A percentile compares a stretch with the other conserved stretches of the same genome.
Conservation (phyloP, 1,284 basidiomycete genomes). For the Rhodotorula sp. region DNA sequence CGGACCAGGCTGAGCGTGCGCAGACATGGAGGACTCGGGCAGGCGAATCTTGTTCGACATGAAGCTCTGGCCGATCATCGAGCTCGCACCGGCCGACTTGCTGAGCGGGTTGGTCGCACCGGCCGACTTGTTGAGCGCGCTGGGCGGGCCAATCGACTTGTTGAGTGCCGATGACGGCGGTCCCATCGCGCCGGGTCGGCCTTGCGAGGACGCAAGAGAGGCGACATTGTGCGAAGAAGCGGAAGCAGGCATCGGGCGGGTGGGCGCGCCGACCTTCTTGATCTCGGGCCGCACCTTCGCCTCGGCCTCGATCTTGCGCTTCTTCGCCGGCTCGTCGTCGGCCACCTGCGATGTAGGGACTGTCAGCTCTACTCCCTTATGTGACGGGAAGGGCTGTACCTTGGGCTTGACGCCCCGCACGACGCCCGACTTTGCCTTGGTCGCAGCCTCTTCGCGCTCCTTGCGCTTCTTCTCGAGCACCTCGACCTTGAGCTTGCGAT, state of each 20-base stretch:
- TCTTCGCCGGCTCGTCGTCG: conserved; percentile 51
- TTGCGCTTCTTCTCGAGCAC: conserved; percentile 50
- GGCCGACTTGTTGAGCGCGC: conserved; percentile 23
- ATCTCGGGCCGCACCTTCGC: conserved; percentile 21
- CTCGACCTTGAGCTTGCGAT: conserved; percentile 51
- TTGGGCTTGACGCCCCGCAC: conserved; percentile 16
- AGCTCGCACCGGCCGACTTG: conserved; percentile 29
- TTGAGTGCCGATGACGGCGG: conserved; percentile 13
- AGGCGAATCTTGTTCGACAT: conserved; percentile 35
- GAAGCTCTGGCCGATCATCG: conserved; percentile 40
- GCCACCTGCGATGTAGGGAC: conserved; percentile 3
- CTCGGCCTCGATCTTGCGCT: conserved; percentile 51
- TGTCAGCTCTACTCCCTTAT: not conserved
- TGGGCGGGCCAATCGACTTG: conserved; percentile 15
- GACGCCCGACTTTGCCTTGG: conserved; percentile 24
- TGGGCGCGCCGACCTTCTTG: conserved; percentile 26
- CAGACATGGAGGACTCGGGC: not conserved
- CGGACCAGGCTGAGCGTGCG: not conserved
- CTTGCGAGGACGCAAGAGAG: conserved; percentile 26
- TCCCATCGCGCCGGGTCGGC: conserved; percentile 17
- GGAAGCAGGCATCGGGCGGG: conserved; percentile 35
- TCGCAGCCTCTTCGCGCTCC: conserved; percentile 48
- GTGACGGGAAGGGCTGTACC: conserved; percentile 10
- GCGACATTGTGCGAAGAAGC: conserved; percentile 14
- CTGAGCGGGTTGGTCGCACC: conserved; percentile 18